phyloP scores from a whole-genome alignment of 768 basidiomycete species.

The Amanita muscaria region DNA sequence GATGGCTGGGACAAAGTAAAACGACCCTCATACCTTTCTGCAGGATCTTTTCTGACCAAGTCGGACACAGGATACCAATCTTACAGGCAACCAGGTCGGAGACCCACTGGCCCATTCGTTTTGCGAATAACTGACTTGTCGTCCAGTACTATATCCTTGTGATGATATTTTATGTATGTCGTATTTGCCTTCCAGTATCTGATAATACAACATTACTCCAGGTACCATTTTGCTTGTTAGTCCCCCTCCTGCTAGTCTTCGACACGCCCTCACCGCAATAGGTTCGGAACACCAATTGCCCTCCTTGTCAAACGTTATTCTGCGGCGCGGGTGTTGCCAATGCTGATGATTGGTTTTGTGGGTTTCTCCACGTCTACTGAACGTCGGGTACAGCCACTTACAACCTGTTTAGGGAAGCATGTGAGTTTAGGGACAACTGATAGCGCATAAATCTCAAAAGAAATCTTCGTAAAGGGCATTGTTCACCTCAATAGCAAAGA shows the following conservation, averaged over 20 bases:
- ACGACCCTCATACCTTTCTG: not conserved
- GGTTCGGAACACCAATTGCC: constrained; percentile 41
- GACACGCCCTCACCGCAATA: constrained; percentile 8
- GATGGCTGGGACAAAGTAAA: constrained; percentile 39
- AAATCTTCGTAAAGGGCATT: constrained; percentile 26
- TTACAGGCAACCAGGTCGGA: constrained; percentile 36
- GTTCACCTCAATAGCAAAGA: constrained; percentile 34
- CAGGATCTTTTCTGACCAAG: not conserved
- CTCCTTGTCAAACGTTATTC: constrained; percentile 40
- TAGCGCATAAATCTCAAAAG: not conserved
- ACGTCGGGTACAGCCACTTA: not conserved
- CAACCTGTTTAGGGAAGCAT: constrained; percentile 28
- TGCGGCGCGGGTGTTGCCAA: constrained; percentile 36
- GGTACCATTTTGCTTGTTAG: constrained; percentile 39
- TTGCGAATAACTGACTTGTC: constrained; percentile 1
- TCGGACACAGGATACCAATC: constrained; percentile 26
- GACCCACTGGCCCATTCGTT: not conserved
- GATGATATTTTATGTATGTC: constrained; percentile 36
- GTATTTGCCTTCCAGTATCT: too few relatives aligned
- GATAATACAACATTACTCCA: constrained; percentile 12
- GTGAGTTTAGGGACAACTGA: constrained; percentile 17
- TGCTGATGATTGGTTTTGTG: constrained; percentile 45
- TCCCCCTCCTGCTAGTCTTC: not conserved
- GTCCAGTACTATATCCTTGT: constrained; percentile 38
- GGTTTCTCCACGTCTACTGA: constrained; percentile 14